Evolutionary conservation across 768 basidiomycete species (phyloP).

Genomic region (Tulasnella sp.): DNA sequence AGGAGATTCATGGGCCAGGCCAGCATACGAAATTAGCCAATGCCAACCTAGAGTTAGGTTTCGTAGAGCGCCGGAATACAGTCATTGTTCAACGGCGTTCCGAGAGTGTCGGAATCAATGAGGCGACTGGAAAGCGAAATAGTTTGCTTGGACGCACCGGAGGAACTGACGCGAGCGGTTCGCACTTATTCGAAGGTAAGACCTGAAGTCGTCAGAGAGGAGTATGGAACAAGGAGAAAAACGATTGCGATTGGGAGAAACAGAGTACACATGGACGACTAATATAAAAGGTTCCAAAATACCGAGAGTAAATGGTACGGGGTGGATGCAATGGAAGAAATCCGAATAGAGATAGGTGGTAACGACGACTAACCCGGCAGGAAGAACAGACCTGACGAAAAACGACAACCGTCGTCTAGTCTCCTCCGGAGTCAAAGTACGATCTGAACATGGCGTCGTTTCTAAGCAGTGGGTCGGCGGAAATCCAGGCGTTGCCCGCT

Average conservation of each 20-base stretch:
- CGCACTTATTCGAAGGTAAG: too few relatives aligned
- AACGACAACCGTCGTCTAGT: background rate
- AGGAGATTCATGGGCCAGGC: too few relatives aligned
- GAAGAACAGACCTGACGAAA: background rate
- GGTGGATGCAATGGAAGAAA: background rate
- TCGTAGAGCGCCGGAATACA: too few relatives aligned
- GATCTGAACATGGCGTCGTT: constrained; percentile 87
- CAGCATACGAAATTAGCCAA: too few relatives aligned
- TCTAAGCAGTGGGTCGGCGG: constrained; percentile 62
- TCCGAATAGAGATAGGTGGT: background rate
- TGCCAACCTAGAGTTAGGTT: too few relatives aligned
- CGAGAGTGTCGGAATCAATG: too few relatives aligned
- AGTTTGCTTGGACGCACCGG: too few relatives aligned
- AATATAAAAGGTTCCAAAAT: constrained; percentile 1
- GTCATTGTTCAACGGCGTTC: too few relatives aligned
- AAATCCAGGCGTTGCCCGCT: too few relatives aligned
- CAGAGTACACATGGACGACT: background rate
- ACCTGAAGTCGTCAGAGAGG: too few relatives aligned
- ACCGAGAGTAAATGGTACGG: background rate
- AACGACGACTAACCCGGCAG: background rate
- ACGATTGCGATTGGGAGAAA: background rate
- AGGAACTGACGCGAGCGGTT: too few relatives aligned
- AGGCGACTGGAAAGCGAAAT: too few relatives aligned
- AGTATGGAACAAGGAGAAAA: background rate
- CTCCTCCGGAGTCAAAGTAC: constrained; percentile 64